Evolutionary conservation across 768 basidiomycete genomes (phyloP).

Genomic region (Inosperma sp.): DNA sequence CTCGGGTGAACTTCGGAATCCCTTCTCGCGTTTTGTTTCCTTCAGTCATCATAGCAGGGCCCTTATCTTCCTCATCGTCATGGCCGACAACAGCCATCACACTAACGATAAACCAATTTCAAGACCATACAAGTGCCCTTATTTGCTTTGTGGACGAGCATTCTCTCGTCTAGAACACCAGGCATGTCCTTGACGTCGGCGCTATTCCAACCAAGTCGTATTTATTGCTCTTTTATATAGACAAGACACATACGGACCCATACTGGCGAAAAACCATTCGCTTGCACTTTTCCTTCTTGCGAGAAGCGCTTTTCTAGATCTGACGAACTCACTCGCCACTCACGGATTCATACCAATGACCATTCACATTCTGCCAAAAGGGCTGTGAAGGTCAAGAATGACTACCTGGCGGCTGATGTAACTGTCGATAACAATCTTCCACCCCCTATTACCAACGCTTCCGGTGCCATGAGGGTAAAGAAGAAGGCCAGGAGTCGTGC

Average conservation of each 20-base stretch:
- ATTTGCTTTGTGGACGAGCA: conserved; percentile 84
- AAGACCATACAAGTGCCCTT: conserved; percentile 95
- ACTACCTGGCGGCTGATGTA: conserved; percentile 14
- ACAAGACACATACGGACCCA: conserved; percentile 98
- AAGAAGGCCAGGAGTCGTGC: conserved; percentile 77
- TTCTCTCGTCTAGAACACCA: conserved; percentile 97
- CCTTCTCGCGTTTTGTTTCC: conserved; percentile 1
- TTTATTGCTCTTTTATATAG: conserved; percentile 37
- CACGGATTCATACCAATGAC: conserved; percentile 82
- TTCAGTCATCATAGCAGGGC: background rate
- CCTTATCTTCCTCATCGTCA: background rate
- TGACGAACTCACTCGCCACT: conserved; percentile 97
- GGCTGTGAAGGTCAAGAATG: conserved; percentile 17
- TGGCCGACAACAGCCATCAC: conserved; percentile 13
- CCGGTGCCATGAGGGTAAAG: conserved; percentile 42
- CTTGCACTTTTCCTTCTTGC: conserved; percentile 88
- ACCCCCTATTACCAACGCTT: conserved; percentile 12
- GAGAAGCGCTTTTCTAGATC: conserved; percentile 97
- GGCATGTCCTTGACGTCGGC: conserved; percentile 38
- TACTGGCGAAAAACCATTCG: conserved; percentile 96
- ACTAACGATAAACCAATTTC: conserved; percentile 36
- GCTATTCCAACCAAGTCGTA: conserved; percentile 1
- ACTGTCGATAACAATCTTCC: conserved; percentile 15
- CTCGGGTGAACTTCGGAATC: background rate
- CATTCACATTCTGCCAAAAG: conserved; percentile 26